Base-by-base conservation (phyloP, 345 rosid species). In the Citrus australasica region DNA sequence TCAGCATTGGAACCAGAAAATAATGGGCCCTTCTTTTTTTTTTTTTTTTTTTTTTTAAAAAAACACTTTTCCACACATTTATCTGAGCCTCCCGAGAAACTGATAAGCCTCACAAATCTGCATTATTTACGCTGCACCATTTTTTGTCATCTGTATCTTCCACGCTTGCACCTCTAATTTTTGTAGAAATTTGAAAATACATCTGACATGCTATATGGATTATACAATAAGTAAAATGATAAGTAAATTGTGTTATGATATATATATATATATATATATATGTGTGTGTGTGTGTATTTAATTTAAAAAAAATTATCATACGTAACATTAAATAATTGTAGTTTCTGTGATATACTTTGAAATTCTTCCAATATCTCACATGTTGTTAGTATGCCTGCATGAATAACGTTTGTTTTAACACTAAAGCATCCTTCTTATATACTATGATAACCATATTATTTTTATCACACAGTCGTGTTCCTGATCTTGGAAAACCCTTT, bases 1-100 rank as follows among this genome's bases (percentile, higher is more conserved):
- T 33, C 67, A 25, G 67, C 46, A 59, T 73, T 40, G 58, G 68
- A 74, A 74, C 17, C 77, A 61, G 59, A 62, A 11, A 27, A 11
- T 4, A 74, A 74, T 61, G 69, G 68, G 59, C 27, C 68, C 28
- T 35, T 35, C 25, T 25, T 25, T 32, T 3, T 30, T 3, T 30
- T 2, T 0, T 30, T 32, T 0, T 3, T 32, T 30, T 33, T 33
- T 33, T 0, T 5, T 33, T 33, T 0, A 33, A 33, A 33, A 33
- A 35, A 35, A 35, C 1, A 1, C 7, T 35, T 35, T 35, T 38
- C 8, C 33, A 53, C 62, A 21, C 5, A 28, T 1, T 53, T 22
- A 30, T 28, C 32, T 72, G 40, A 72, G 64, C 21, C 24, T 58
- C 48, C 33, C 51, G 48, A 72, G 76, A 22, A 58, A 55, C 28